Percentiles rank a stretch among this genome's conserved stretches.
Conservation (phyloP, 805 yeast genomes). For the Candida easanensis region DNA sequence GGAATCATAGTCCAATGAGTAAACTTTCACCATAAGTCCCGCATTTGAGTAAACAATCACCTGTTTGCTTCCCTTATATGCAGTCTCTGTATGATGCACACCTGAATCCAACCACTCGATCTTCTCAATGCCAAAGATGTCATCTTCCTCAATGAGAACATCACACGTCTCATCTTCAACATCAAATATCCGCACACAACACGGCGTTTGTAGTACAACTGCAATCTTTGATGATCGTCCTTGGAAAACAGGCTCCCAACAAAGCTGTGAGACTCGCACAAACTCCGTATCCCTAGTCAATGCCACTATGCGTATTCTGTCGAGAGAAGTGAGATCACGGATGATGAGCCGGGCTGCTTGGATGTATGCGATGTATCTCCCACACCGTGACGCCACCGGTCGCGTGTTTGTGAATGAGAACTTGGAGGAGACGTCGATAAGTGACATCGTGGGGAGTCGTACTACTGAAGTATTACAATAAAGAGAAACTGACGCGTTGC, state of each 20-base stretch:
- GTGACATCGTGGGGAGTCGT: slow-evolving; percentile 12
- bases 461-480: no score
- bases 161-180: slow-evolving; percentile 12
- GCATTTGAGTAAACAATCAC: slow-evolving; percentile 12
- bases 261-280: slow-evolving; percentile 16
- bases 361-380: slow-evolving; percentile 15
- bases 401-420: slow-evolving; percentile 11
- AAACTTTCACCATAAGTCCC: slow-evolving; percentile 13
- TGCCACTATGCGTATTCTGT: slow-evolving; percentile 8
- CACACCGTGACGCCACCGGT: slow-evolving; percentile 17
- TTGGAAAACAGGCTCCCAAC: slow-evolving; percentile 17
- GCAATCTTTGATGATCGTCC: slow-evolving; percentile 13
- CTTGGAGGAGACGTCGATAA: slow-evolving; percentile 14
- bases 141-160: slow-evolving; percentile 18
- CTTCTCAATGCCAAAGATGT: slow-evolving; percentile 17
- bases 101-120: slow-evolving; percentile 18
- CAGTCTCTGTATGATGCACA: slow-evolving; percentile 12
- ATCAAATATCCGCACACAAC: slow-evolving; percentile 12
- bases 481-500: no score
- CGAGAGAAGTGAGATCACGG: slow-evolving; percentile 13
- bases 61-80: slow-evolving; percentile 19
- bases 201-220: slow-evolving; percentile 9
- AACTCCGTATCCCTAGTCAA: slow-evolving; percentile 2
- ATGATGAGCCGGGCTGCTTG: slow-evolving; percentile 15
- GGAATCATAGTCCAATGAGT: slow-evolving; percentile 14